Evolutionary conservation across 164 flowering plant genomes (phyloP), one percentile per base, ranked within the genome.

Genomic region (Brasenia schreberi): DNA sequence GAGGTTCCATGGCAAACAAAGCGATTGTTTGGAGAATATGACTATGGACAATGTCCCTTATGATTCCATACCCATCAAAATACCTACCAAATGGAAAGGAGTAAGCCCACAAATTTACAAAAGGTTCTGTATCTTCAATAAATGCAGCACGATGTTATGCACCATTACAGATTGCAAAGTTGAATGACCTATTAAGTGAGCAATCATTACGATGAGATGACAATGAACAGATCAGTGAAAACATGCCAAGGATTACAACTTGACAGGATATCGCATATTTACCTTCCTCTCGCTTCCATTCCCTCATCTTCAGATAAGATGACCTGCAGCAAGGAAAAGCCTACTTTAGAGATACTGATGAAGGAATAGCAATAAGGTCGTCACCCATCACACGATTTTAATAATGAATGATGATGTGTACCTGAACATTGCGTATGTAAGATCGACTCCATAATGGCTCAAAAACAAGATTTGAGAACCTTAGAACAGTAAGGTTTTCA

Each of bases 1-100:
- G 90, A 18, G 84, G 82, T 74, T 84, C 90, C 90, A 86, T 82
- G 61, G 90, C 86, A 68, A 82, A 81, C 69, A 86, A 70, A 23
- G 84, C 86, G 18, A 84, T 73, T 65, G 80, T 84, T 70, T 86
- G 86, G 61, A 84, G 81, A 64, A 84, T 72, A 75, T 86, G 88
- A 64, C 82, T 86, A 59, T 85, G 90, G 5, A 82, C 78, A 59
- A 82, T 74, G 70, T 83, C 90, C 6, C 81, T 70, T 56, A 80
- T 82, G 71, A 85, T 80, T 56, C 87, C 87, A 74, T 81, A 83
- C 64, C 81, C 82, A 72, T 76, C 81, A 72, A 77, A 85, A 67
- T 79, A 82, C 73, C 86, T 81, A 53, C 39, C 60, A 42, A 59
- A 7, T 52, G 61, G 23, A 60, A 60, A 61, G 19, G 16, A 49